Percentiles rank a stretch among this genome's conserved stretches.
Conservation (phyloP, 108 stramenopile genomes). For the Cylindrotheca fusiformis region DNA sequence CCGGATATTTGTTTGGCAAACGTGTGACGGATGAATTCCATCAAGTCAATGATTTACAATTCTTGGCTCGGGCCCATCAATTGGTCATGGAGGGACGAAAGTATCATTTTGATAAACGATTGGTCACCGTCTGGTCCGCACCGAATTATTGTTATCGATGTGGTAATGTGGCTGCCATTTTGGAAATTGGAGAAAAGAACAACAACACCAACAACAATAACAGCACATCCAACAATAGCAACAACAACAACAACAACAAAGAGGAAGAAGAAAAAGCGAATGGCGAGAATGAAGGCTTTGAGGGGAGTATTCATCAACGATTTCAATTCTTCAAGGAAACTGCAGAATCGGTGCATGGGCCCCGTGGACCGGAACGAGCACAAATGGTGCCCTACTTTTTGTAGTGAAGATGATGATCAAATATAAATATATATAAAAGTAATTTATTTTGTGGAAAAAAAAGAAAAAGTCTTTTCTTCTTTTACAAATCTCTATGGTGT, state of each 20-base stretch:
- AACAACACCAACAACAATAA: constrained; percentile 12
- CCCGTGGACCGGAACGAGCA: constrained; percentile 82
- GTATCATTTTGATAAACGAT: constrained; percentile 77
- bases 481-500: background rate
- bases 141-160: constrained; percentile 98
- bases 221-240: constrained; percentile 12
- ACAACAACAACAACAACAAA: constrained; percentile 17
- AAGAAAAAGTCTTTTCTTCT: too few relatives aligned
- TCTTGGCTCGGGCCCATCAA: constrained; percentile 96
- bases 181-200: constrained; percentile 54
- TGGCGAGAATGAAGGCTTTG: constrained; percentile 35
- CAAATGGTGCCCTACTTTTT: constrained; percentile 90
- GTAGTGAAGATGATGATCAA: constrained; percentile 23
- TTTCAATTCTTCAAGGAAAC: constrained; percentile 88
- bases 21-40: constrained; percentile 92
- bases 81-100: constrained; percentile 95
- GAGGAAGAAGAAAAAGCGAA: constrained; percentile 2
- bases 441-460: background rate
- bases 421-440: background rate
- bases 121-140: constrained; percentile 94
- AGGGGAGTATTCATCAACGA: constrained; percentile 62
- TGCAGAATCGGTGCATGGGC: constrained; percentile 74
- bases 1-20: constrained; percentile 92
- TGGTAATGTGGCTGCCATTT: constrained; percentile 96
- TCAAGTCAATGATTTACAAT: constrained; percentile 84